These are phyloP conservation scores for Pseudonectria foliicola DNA, from an alignment of 2,329 filamentous ascomycete species.

Conservation along the genomic window DNA sequence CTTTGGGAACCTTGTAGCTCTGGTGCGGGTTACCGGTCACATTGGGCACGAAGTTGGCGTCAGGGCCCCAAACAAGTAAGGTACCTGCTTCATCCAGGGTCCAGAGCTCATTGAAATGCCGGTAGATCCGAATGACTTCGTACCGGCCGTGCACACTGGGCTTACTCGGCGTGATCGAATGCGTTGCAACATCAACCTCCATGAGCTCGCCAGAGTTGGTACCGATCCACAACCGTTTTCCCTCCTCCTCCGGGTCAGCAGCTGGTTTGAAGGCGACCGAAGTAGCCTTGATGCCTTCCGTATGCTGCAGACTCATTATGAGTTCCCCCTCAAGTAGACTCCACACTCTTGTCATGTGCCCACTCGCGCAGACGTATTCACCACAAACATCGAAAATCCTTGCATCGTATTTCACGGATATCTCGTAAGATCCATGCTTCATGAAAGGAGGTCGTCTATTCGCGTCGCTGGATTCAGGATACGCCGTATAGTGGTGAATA, in stretches of 20 bases:
- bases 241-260: conserved; percentile 70
- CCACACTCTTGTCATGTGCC: conserved; percentile 84
- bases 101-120: conserved; percentile 87
- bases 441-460: conserved; percentile 78
- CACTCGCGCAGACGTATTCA: conserved; percentile 78
- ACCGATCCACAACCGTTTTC: conserved; percentile 78
- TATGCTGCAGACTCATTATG: conserved; percentile 72
- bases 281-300: conserved; percentile 76
- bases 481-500: conserved; percentile 52
- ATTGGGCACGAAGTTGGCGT: conserved; percentile 63
- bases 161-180: conserved; percentile 63
- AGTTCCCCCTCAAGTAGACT: conserved; percentile 74
- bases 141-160: conserved; percentile 66
- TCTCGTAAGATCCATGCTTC: conserved; percentile 65
- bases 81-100: conserved; percentile 85
- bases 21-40: conserved; percentile 64
- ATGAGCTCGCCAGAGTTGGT: conserved; percentile 82
- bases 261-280: conserved; percentile 82
- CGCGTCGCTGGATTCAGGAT: conserved; percentile 75
- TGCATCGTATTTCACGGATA: conserved; percentile 79
- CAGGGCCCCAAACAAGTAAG: conserved; percentile 79
- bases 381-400: conserved; percentile 83
- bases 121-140: conserved; percentile 77
- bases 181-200: conserved; percentile 75
- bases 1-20: conserved; percentile 69